A percentile compares a stretch with the other conserved stretches of the same genome.
phyloP scores from a whole-genome alignment of 257 asterid species.

The Salvia hispanica region DNA sequence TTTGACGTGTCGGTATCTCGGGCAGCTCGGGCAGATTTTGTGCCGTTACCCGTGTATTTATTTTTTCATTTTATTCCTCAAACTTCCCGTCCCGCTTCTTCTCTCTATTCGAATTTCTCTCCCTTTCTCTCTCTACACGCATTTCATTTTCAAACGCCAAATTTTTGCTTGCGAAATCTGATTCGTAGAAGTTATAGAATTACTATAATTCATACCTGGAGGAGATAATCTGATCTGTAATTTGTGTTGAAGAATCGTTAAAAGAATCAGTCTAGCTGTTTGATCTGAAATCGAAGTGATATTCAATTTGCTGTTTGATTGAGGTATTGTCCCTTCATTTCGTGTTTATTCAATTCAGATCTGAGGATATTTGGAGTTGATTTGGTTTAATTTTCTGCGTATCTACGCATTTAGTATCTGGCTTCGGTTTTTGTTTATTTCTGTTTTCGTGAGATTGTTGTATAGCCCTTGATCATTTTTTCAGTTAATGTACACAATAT shows the following conservation, averaged over 20 bases:
- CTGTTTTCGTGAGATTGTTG: neutral
- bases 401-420: conserved; percentile 3
- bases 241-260: conserved; percentile 6
- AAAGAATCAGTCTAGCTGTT: conserved; percentile 19
- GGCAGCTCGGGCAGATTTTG: conserved; percentile 42
- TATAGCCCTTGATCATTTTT: neutral
- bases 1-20: neutral
- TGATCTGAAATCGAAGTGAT: conserved; percentile 19
- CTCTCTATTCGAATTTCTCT: conserved; percentile 45
- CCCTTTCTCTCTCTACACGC: conserved; percentile 21
- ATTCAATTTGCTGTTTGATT: neutral
- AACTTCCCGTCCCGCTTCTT: conserved; percentile 57
- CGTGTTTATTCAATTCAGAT: conserved; percentile 17
- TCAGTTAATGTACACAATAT: too few relatives aligned
- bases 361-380: conserved; percentile 10
- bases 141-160: neutral
- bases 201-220: neutral
- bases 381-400: conserved; percentile 3
- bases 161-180: neutral
- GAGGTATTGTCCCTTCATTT: conserved; percentile 10
- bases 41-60: conserved; percentile 37
- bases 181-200: neutral
- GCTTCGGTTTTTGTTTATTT: neutral
- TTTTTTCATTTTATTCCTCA: neutral
- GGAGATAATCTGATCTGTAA: neutral